These are phyloP conservation scores for Bryoglossum gracile DNA, from an alignment of 495 filamentous ascomycete genomes.

Conservation along the genomic window DNA sequence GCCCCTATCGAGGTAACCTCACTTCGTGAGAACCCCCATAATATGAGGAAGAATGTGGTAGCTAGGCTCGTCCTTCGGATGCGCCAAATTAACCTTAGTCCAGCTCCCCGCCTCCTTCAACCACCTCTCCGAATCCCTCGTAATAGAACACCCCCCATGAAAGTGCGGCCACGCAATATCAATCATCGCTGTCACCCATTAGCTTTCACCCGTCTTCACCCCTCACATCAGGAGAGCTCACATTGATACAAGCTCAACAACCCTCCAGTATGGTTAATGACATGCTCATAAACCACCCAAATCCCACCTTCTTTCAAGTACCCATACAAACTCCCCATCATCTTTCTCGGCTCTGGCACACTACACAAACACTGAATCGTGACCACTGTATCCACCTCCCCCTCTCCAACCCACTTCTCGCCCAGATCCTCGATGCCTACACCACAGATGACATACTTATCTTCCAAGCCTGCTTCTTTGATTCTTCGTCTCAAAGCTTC, in stretches of 20 bases:
- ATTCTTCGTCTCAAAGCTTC: constrained; percentile 38
- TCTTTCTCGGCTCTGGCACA: constrained; percentile 53
- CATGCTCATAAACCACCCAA: constrained; percentile 69
- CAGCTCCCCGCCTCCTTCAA: constrained; percentile 49
- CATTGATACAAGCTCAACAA: constrained; percentile 43
- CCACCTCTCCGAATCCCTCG: constrained; percentile 46
- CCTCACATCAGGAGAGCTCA: constrained; percentile 35
- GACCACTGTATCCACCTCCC: constrained; percentile 59
- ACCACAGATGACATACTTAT: constrained; percentile 58
- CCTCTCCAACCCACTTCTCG: constrained; percentile 38
- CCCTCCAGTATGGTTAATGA: constrained; percentile 41
- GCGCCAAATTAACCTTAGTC: constrained; percentile 44
- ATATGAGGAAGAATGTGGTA: constrained; percentile 48
- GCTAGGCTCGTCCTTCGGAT: constrained; percentile 37
- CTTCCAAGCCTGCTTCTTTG: constrained; percentile 40
- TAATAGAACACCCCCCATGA: constrained; percentile 53
- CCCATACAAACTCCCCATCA: constrained; percentile 50
- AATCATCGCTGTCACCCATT: constrained; percentile 27
- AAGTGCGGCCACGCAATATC: constrained; percentile 46
- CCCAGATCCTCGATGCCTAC: constrained; percentile 51
- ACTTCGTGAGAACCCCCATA: constrained; percentile 44
- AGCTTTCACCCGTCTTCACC: constrained; percentile 33
- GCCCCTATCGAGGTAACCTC: constrained; percentile 13
- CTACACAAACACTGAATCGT: constrained; percentile 66
- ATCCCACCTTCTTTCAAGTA: constrained; percentile 59